These are phyloP conservation scores for Pythium grandisporangium DNA, from an alignment of 352 stramenopile species.

Conservation along the genomic window DNA sequence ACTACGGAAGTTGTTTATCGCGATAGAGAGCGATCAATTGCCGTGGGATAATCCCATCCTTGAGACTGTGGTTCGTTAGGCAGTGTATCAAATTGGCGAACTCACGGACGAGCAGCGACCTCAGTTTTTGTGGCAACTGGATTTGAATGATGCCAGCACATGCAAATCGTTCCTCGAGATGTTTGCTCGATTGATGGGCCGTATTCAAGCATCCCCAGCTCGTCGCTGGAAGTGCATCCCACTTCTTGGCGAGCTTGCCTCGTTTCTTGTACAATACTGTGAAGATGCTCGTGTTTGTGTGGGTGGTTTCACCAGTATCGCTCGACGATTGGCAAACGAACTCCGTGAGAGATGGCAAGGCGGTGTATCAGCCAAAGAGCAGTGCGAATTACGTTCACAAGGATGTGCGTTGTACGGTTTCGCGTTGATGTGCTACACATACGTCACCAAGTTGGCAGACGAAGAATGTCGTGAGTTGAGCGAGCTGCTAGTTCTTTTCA, in stretches of 20 bases:
- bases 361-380: neutral
- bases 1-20: constrained; percentile 29
- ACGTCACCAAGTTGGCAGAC: too few relatives aligned
- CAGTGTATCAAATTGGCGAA: constrained; percentile 35
- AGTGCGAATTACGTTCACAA: too few relatives aligned
- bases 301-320: constrained; percentile 14
- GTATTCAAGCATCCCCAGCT: constrained; percentile 2
- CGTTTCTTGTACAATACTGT: constrained; percentile 21
- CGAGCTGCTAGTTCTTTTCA: too few relatives aligned
- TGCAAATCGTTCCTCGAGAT: constrained; percentile 11
- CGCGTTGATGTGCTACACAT: too few relatives aligned
- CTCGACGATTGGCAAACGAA: constrained; percentile 18
- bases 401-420: too few relatives aligned
- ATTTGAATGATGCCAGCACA: constrained; percentile 13
- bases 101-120: constrained; percentile 18
- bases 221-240: constrained; percentile 13
- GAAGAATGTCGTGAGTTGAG: too few relatives aligned
- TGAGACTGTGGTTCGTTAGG: constrained; percentile 23
- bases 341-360: neutral
- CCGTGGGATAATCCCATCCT: constrained; percentile 32
- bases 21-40: constrained; percentile 26
- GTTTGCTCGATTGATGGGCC: constrained; percentile 9
- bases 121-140: constrained; percentile 25
- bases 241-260: constrained; percentile 23
- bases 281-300: constrained; percentile 5